Evolutionary conservation across 2,329 filamentous ascomycete genomes (phyloP).

Genomic region (Fusarium poae): DNA sequence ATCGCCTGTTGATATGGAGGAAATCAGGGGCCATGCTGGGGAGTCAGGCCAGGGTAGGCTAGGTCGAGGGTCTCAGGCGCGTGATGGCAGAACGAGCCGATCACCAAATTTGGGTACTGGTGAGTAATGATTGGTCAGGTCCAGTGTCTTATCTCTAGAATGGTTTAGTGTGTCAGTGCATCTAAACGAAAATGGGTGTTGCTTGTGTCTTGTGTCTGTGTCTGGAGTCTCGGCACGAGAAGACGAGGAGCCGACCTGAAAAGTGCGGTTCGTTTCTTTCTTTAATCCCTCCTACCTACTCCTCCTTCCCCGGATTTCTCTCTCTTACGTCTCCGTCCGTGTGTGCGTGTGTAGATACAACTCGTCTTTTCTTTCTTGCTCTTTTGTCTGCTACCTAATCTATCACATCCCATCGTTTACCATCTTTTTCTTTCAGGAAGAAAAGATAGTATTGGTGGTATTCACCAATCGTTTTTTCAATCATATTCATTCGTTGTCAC

Average conservation of each 20-base stretch:
- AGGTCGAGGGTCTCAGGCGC: conserved; percentile 15
- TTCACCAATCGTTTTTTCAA: conserved; percentile 28
- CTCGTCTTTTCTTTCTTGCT: conserved; percentile 17
- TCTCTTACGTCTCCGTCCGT: conserved; percentile 14
- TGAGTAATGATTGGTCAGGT: conserved; percentile 13
- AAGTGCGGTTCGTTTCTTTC: conserved; percentile 18
- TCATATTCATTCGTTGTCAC: conserved; percentile 30
- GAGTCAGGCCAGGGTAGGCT: neutral
- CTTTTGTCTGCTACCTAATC: conserved; percentile 11
- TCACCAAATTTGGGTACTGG: conserved; percentile 16
- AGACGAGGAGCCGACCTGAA: conserved; percentile 6
- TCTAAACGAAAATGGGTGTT: conserved; percentile 31
- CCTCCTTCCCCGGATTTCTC: conserved; percentile 23
- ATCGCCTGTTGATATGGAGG: conserved; percentile 18
- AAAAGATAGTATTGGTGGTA: conserved; percentile 28
- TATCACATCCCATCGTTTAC: conserved; percentile 11
- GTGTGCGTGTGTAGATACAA: conserved; percentile 27
- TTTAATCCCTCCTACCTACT: conserved; percentile 42
- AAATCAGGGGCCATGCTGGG: conserved; percentile 23
- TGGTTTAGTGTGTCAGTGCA: conserved; percentile 28
- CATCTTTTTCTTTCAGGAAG: conserved; percentile 2
- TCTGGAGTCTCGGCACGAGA: conserved; percentile 31
- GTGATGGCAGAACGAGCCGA: conserved; percentile 25
- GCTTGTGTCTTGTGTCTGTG: conserved; percentile 27
- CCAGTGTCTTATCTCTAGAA: conserved; percentile 26